Conservation (phyloP, 208 protist species). For the Leishmania major region DNA sequence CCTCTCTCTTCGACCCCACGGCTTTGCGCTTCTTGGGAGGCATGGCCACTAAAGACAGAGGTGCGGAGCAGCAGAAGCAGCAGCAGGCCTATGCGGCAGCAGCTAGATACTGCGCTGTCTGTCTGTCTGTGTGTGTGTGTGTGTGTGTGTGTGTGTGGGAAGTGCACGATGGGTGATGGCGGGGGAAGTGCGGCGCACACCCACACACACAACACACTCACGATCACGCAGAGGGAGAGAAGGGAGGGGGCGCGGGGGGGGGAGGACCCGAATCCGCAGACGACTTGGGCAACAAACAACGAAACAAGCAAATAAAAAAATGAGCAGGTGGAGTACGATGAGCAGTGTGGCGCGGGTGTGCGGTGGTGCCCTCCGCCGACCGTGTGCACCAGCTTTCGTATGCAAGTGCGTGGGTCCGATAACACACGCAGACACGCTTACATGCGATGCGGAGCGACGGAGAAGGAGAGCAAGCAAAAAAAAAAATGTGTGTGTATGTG, state of each 20-base stretch:
- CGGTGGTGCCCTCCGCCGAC: not conserved
- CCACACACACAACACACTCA: conserved; percentile 18
- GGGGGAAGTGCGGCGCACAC: not conserved
- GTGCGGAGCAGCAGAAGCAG: not conserved
- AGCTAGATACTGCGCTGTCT: not conserved
- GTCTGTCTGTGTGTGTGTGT: not conserved
- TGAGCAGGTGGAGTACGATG: not conserved
- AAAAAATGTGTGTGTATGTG: not conserved
- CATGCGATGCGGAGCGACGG: not conserved
- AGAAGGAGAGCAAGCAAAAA: not conserved
- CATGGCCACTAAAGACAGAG: not conserved
- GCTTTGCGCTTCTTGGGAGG: conserved; percentile 11
- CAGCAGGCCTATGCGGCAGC: not conserved
- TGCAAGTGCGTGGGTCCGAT: not conserved
- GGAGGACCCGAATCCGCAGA: not conserved
- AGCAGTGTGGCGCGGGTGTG: not conserved
- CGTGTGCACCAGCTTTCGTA: not conserved
- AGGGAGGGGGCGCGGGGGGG: not conserved
- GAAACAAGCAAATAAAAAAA: no score
- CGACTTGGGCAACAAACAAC: not conserved
- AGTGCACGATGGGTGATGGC: not conserved
- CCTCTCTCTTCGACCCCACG: not conserved
- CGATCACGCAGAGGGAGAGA: not conserved
- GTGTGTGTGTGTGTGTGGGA: not conserved
- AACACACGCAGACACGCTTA: not conserved